Base-by-base conservation (phyloP, 805 yeast species). In the Debaryomyces prosopidis region DNA sequence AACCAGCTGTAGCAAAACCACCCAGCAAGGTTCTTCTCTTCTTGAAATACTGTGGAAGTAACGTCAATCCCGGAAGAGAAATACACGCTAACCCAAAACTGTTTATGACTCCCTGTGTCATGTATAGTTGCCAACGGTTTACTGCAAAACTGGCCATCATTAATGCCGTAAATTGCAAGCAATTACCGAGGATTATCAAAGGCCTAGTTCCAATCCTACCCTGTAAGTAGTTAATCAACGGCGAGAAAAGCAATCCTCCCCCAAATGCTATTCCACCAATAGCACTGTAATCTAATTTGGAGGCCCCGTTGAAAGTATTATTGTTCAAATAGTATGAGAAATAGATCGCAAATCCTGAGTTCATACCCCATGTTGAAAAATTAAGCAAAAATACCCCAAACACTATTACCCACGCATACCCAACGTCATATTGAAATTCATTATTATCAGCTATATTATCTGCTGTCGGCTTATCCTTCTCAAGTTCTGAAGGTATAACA, bases 291-390 rank as follows among this genome's bases (percentile, higher is more conserved):
- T 83, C 87, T 44, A 78, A 64, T 41, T 76, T 76, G 1, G 74
- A 58, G 0, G 85, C 84, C 2, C 84, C 87, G 0, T 68, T 65
- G 50, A 81, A 84, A 0, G 73, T 65, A 37, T 76, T 62, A 42
- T 75, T 58, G 36, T 76, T 73, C 18, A 85, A 50, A 55, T 83
- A 86, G 50, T 71, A 74, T 1, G 85, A 73, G 19, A 85, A 65
- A 51, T 81, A 84, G 4, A 86, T 75, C 23, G 89, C 85, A 57
- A 75, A 86, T 3, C 84, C 85, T 5, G 81, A 68, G 51, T 85
- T 85, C 51, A 85, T 77, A 12, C 94, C 94, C 91, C 92, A 86
- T 0, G 88, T 78, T 32, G 77, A 70, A 50, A 81, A 76, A 59
- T 81, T 80, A 34, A 81, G 65, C 3, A 80, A 42, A 23, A 73